Evolutionary conservation across 2,329 filamentous ascomycete species (phyloP), one percentile per base, ranked within the genome.

Genomic region (Ophiostoma himal-ulmi): DNA sequence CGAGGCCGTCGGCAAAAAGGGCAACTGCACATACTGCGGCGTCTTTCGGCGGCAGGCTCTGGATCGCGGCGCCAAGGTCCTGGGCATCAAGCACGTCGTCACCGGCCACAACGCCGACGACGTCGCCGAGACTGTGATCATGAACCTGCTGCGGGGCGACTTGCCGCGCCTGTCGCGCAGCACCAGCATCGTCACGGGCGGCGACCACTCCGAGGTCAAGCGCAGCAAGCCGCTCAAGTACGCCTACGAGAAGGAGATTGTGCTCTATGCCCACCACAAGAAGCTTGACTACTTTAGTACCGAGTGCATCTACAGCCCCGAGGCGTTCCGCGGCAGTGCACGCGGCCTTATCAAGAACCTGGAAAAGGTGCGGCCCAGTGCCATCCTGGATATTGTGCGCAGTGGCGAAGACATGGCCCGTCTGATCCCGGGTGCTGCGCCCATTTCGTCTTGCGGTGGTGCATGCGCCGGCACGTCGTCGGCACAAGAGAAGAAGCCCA

Each of bases 41-140:
- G 95, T 99, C 22, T 99, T 99, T 78, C 86, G 95, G 69, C 86
- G 96, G 71, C 95, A 99, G 81, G 95, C 95, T 1, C 84, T 99
- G 44, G 95, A 99, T 78, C 88, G 95, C 10, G 95, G 95, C 22
- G 93, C 95, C 5, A 94, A 93, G 75, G 89, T 91, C 79, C 81
- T 99, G 70, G 90, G 88, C 0, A 96, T 99, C 76, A 89, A 88
- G 75, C 95, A 99, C 80, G 94, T 99, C 5, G 93, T 99, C 22
- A 99, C 95, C 0, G 95, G 95, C 1, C 95, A 99, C 80, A 99
- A 99, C 78, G 95, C 95, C 1, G 95, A 99, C 75, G 95, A 99
- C 78, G 90, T 98, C 39, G 95, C 95, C 0, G 95, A 99, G 82
- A 99, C 95, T 0, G 92, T 99, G 22, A 85, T 99, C 75, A 99